Evolutionary conservation across 495 filamentous ascomycete species (phyloP).

Genomic region (Penicillium manginii): DNA sequence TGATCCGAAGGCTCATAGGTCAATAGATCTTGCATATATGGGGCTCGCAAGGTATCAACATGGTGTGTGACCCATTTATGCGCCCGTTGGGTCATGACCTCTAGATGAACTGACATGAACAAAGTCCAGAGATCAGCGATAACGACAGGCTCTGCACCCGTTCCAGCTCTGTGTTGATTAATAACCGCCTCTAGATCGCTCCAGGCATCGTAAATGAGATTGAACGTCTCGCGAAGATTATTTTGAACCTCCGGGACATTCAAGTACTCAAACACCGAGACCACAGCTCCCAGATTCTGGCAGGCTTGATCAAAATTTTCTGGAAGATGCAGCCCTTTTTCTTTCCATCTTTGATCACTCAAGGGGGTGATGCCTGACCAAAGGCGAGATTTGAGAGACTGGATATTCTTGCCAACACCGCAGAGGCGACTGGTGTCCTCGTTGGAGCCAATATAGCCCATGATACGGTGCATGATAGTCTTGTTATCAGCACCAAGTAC

Average conservation of each 20-base stretch:
- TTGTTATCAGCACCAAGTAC: neutral
- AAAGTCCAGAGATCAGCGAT: constrained; percentile 33
- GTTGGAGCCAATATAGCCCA: constrained; percentile 20
- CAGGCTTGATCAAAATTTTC: constrained; percentile 38
- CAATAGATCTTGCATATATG: constrained; percentile 16
- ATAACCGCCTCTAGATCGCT: constrained; percentile 22
- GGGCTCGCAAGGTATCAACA: constrained; percentile 24
- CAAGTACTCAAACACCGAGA: constrained; percentile 39
- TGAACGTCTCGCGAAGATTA: constrained; percentile 34
- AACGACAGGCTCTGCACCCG: constrained; percentile 11
- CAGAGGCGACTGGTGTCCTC: constrained; percentile 22
- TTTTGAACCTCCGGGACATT: constrained; percentile 21
- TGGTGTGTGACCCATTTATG: constrained; percentile 33
- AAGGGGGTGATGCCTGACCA: constrained; percentile 41
- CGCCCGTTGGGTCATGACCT: constrained; percentile 33
- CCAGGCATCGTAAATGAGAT: constrained; percentile 32
- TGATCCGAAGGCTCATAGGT: constrained; percentile 2
- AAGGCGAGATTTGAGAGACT: constrained; percentile 29
- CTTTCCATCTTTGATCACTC: constrained; percentile 36
- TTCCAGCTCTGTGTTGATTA: constrained; percentile 8
- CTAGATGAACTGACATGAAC: constrained; percentile 28
- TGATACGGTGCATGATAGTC: constrained; percentile 15
- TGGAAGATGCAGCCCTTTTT: constrained; percentile 29
- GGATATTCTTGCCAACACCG: constrained; percentile 34
- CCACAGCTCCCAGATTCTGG: constrained; percentile 31